phyloP scores from a whole-genome alignment of 2,329 filamentous ascomycete genomes.

The Penicillium capsulatum region DNA sequence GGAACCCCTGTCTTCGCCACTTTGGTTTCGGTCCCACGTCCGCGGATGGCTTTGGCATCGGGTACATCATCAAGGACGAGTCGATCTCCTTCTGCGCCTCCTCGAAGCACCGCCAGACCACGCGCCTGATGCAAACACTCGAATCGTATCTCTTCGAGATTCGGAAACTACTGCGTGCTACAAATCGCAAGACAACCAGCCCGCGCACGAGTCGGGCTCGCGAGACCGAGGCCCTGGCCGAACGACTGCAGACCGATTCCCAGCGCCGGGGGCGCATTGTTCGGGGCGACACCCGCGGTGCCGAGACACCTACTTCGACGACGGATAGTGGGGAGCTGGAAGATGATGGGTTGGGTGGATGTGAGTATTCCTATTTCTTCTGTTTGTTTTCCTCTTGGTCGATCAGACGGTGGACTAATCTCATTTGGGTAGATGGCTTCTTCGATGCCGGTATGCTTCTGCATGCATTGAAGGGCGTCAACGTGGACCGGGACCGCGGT shows the following conservation, averaged over 20 bases:
- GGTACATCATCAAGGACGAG: constrained; percentile 98
- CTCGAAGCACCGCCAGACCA: constrained; percentile 90
- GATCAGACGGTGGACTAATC: neutral
- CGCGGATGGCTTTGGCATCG: constrained; percentile 91
- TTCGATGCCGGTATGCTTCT: constrained; percentile 95
- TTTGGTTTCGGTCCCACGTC: constrained; percentile 96
- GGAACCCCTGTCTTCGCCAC: constrained; percentile 88
- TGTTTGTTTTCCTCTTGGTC: neutral
- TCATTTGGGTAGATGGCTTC: constrained; percentile 69
- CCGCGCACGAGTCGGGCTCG: constrained; percentile 55
- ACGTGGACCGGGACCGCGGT: constrained; percentile 30
- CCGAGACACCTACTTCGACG: constrained; percentile 59
- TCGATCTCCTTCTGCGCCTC: constrained; percentile 85
- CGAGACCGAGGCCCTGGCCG: constrained; percentile 53
- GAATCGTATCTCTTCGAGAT: constrained; percentile 91
- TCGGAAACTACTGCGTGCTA: constrained; percentile 72
- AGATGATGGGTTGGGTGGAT: constrained; percentile 87
- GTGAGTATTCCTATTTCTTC: constrained; percentile 57
- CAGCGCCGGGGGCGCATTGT: constrained; percentile 70
- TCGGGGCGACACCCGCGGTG: constrained; percentile 52
- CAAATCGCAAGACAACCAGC: constrained; percentile 53
- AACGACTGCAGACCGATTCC: constrained; percentile 37
- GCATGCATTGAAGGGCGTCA: constrained; percentile 70
- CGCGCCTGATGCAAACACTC: constrained; percentile 80
- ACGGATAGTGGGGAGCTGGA: constrained; percentile 69